A percentile compares a stretch with the other conserved stretches of the same genome.
Conservation (phyloP, 805 yeast genomes). For the Saturnispora saitoi region DNA sequence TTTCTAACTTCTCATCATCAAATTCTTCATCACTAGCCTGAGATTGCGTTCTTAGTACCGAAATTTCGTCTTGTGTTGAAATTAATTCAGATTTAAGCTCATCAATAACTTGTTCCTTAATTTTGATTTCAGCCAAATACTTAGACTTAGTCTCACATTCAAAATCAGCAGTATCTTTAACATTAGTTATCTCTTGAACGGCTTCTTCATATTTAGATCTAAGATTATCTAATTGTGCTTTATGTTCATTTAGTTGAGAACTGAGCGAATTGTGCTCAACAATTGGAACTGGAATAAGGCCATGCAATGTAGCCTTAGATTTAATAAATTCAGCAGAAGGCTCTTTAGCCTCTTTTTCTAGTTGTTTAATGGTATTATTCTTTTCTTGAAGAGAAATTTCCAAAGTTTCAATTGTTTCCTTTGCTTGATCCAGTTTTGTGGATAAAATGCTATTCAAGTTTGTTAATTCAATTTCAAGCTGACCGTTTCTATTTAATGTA, state of each 20-base stretch:
- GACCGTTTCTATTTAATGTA: background rate
- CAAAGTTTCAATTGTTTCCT: background rate
- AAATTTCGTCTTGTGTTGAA: background rate
- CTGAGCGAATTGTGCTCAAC: background rate
- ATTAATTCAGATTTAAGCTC: background rate
- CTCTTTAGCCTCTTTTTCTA: background rate
- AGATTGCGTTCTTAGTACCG: background rate
- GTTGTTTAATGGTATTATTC: background rate
- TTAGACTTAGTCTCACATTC: background rate
- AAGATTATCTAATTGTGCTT: background rate
- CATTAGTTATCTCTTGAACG: background rate
- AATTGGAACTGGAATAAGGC: conserved; percentile 1
- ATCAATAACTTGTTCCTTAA: background rate
- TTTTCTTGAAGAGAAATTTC: background rate
- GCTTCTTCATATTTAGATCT: background rate
- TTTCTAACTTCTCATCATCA: conserved; percentile 1
- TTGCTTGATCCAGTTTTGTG: background rate
- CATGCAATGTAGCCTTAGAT: background rate
- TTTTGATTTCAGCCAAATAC: no score
- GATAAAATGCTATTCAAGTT: background rate
- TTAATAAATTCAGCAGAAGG: background rate
- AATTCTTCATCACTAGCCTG: background rate
- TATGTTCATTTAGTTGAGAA: background rate
- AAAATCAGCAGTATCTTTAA: background rate
- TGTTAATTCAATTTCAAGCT: conserved; percentile 3